Evolutionary conservation across 441 rosid species (phyloP).

Genomic region (Adansonia gregorii): DNA sequence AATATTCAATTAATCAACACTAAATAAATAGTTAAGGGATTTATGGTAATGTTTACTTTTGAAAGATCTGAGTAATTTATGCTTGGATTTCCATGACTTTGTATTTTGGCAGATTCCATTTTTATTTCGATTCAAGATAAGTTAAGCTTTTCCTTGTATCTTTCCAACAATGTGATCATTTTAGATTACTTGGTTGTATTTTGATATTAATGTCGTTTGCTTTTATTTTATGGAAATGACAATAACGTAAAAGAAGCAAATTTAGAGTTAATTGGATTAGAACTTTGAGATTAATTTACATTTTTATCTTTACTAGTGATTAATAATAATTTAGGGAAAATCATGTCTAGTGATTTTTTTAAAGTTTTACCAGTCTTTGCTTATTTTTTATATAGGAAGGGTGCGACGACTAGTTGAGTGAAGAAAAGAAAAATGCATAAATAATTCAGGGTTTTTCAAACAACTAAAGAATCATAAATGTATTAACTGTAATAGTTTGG

Average conservation of each 20-base stretch:
- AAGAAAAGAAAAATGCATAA: constrained; percentile 83
- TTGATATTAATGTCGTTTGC: not conserved
- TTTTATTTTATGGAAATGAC: not conserved
- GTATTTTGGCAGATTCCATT: constrained; percentile 17
- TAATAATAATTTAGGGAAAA: not conserved
- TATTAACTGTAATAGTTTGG: constrained; percentile 89
- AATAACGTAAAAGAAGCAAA: not conserved
- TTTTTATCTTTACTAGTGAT: constrained; percentile 8
- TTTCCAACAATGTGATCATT: not conserved
- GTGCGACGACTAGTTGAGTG: constrained; percentile 65
- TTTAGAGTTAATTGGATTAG: constrained; percentile 11
- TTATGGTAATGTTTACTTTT: not conserved
- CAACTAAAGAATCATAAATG: constrained; percentile 73
- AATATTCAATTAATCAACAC: not conserved
- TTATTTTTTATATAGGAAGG: constrained; percentile 27
- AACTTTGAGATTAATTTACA: not conserved
- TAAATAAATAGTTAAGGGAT: not conserved
- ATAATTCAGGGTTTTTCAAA: constrained; percentile 45
- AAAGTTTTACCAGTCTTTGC: not conserved
- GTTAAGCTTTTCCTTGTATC: constrained; percentile 16
- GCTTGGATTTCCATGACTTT: constrained; percentile 11
- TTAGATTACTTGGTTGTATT: not conserved
- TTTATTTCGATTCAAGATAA: constrained; percentile 9
- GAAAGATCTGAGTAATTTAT: not conserved
- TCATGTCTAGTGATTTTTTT: constrained; percentile 4